Conservation (phyloP, 225 moss, liverwort and hornwort species). For the Sphagnum contortum region DNA sequence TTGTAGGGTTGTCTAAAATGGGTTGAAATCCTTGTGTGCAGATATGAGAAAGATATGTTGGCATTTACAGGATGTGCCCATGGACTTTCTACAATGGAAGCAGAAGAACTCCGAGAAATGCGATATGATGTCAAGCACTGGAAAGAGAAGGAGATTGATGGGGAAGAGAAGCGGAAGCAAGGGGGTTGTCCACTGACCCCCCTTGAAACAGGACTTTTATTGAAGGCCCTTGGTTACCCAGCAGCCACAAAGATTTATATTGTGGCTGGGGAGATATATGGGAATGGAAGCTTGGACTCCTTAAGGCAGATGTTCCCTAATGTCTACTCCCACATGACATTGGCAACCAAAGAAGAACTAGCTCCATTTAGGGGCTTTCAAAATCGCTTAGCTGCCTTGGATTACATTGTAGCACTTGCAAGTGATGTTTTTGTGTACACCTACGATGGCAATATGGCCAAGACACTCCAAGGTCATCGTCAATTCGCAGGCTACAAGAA, state of each 20-base stretch:
- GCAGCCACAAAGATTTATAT: slow-evolving; percentile 77
- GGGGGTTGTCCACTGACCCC: slow-evolving; percentile 92
- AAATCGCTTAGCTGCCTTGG: slow-evolving; percentile 77
- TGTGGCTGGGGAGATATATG: slow-evolving; percentile 83
- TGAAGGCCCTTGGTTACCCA: slow-evolving; percentile 73
- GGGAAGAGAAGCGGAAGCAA: slow-evolving; percentile 59
- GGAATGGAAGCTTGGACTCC: slow-evolving; percentile 61
- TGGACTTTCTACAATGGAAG: slow-evolving; percentile 56
- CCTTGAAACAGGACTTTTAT: slow-evolving; percentile 52
- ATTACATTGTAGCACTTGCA: slow-evolving; percentile 67
- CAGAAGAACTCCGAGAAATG: slow-evolving; percentile 66
- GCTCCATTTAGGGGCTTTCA: slow-evolving; percentile 45
- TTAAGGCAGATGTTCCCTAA: slow-evolving; percentile 49
- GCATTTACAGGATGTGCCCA: slow-evolving; percentile 88
- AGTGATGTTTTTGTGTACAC: slow-evolving; percentile 87
- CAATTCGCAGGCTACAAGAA: slow-evolving; percentile 68
- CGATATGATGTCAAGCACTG: slow-evolving; percentile 67
- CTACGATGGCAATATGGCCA: slow-evolving; percentile 94
- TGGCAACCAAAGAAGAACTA: slow-evolving; percentile 53
- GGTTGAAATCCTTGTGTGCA: slow-evolving; percentile 10
- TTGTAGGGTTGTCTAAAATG: too few species aligned
- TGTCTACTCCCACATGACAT: slow-evolving; percentile 57
- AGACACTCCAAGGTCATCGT: slow-evolving; percentile 87
- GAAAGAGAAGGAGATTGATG: slow-evolving; percentile 92
- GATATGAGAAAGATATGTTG: slow-evolving; percentile 95